These are phyloP conservation scores for Diaporthe amygdali DNA, from an alignment of 2,329 filamentous ascomycete species.

Conservation along the genomic window DNA sequence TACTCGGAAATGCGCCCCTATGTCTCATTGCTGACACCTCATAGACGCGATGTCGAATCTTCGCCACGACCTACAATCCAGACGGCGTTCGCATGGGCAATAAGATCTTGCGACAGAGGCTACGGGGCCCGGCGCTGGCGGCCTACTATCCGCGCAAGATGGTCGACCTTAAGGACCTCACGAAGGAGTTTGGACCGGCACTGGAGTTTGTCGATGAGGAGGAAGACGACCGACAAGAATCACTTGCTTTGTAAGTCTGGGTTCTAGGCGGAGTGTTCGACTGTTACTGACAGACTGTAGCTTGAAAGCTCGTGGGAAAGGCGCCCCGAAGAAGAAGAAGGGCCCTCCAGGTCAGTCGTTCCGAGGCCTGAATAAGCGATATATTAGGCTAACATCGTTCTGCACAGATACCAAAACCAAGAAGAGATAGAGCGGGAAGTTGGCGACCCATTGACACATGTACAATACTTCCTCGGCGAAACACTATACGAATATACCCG, in stretches of 20 bases:
- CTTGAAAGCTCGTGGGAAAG: conserved; percentile 82
- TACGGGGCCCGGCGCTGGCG: conserved; percentile 81
- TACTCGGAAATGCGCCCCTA: background rate
- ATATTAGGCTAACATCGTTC: conserved; percentile 43
- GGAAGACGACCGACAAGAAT: conserved; percentile 81
- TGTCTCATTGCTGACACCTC: background rate
- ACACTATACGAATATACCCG: conserved; percentile 24
- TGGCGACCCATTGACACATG: conserved; percentile 17
- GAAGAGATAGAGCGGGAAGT: conserved; percentile 35
- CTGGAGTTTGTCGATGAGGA: conserved; percentile 74
- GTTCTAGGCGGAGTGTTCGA: background rate
- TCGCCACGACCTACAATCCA: conserved; percentile 91
- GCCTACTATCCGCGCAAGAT: conserved; percentile 86
- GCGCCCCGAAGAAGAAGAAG: conserved; percentile 86
- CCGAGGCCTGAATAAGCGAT: conserved; percentile 38
- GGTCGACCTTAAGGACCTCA: conserved; percentile 75
- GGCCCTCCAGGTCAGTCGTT: conserved; percentile 45
- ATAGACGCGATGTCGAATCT: conserved; percentile 89
- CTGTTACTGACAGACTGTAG: conserved; percentile 45
- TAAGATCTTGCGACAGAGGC: conserved; percentile 86
- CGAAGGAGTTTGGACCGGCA: conserved; percentile 69
- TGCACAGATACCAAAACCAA: conserved; percentile 45
- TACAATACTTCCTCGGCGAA: background rate
- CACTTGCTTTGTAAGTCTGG: conserved; percentile 65
- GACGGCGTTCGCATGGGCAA: conserved; percentile 82